Evolutionary conservation across 2,329 filamentous ascomycete species (phyloP), one percentile per base, ranked within the genome.

Genomic region (Fusarium falciforme): DNA sequence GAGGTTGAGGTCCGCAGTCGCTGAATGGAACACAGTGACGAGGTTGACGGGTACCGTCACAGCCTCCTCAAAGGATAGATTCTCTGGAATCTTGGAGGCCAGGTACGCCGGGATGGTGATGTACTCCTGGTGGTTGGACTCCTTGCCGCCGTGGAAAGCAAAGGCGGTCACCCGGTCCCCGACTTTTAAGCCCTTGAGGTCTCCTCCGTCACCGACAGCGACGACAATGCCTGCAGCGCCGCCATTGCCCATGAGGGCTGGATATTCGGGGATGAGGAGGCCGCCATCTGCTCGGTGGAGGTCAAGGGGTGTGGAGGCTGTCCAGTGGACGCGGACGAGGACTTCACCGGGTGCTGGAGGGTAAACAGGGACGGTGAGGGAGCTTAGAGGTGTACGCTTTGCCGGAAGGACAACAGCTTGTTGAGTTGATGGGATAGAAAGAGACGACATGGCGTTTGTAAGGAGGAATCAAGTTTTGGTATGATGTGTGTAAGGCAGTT

Each of bases 231-330:
- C 90, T 6, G 85, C 88, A 5, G 84, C 81, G 25, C 86, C 84
- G 64, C 86, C 85, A 61, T 85, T 84, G 36, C 89, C 89, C 11
- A 89, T 82, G 7, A 88, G 80, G 70, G 85, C 82, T 1, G 89
- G 89, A 27, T 85, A 82, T 11, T 80, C 80, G 31, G 82, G 76
- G 12, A 90, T 84, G 14, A 91, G 78, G 0, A 92, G 82, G 0
- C 88, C 89, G 38, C 90, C 89, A 74, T 91, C 89, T 52, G 89
- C 88, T 67, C 89, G 87, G 79, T 92, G 90, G 7, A 92, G 82
- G 73, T 92, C 89, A 0, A 92, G 82, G 0, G 90, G 90, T 1
- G 88, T 89, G 1, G 89, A 90, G 3, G 89, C 86, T 2, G 89
- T 90, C 88, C 88, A 92, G 66, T 87, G 82, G 11, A 89, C 87